Conservation (phyloP, 352 stramenopile genomes). For the Globisporangium parvum region DNA sequence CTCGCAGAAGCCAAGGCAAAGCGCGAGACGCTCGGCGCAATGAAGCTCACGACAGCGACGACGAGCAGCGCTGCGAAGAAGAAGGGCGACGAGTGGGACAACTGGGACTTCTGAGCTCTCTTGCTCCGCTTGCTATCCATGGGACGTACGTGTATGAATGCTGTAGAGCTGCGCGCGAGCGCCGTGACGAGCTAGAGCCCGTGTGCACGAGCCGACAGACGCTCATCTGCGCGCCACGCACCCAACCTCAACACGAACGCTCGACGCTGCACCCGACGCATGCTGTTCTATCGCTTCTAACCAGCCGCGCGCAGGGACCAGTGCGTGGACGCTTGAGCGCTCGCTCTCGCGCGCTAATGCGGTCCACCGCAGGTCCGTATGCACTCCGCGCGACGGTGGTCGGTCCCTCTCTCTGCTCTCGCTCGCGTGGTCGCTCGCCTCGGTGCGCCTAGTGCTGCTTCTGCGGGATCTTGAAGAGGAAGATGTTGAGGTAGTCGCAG, state of each 20-base stretch:
- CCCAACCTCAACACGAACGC: no score
- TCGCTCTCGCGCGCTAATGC: no score
- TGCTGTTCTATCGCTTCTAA: not conserved
- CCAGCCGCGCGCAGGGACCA: no score
- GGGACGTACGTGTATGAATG: not conserved
- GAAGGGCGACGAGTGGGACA: slow-evolving; percentile 67
- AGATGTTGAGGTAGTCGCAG: slow-evolving; percentile 83
- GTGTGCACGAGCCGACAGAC: no score
- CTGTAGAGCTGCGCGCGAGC: no score
- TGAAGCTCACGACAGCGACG: slow-evolving; percentile 41
- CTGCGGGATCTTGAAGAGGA: slow-evolving; percentile 72
- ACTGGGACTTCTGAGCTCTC: slow-evolving; percentile 66
- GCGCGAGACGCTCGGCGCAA: slow-evolving; percentile 38
- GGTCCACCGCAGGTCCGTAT: not conserved
- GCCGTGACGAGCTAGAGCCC: not conserved
- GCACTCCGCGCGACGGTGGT: not conserved
- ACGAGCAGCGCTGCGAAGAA: slow-evolving; percentile 21
- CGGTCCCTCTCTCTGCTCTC: not conserved
- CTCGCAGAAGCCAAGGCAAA: slow-evolving; percentile 55
- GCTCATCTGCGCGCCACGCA: no score
- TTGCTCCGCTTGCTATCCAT: not conserved
- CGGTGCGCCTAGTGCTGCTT: slow-evolving; percentile 12
- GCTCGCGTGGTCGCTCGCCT: not conserved
- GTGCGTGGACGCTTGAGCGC: no score
- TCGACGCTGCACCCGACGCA: no score